Evolutionary conservation across 495 filamentous ascomycete genomes (phyloP), one percentile per base, ranked within the genome.

Genomic region (Lasiosphaeris hirsuta): DNA sequence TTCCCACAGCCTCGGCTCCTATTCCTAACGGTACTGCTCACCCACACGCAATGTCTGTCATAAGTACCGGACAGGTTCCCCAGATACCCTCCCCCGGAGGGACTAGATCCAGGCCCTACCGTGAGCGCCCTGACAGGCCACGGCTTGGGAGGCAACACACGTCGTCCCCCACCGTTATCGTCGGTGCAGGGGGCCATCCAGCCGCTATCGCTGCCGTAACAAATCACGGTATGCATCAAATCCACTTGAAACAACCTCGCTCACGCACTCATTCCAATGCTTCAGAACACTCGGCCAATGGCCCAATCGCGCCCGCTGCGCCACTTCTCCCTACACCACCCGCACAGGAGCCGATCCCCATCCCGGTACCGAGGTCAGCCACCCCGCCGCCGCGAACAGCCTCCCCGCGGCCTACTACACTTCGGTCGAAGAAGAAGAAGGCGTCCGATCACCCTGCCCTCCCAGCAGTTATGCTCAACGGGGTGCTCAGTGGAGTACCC

Each of bases 401-500:
- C 10, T 88, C 86, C 37, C 87, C 87, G 11, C 76, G 80, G 53
- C 58, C 66, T 11, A 65, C 72, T 4, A 62, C 60, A 19, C 63
- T 59, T 46, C 77, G 75, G 39, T 65, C 63, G 59, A 88, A 81
- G 72, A 85, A 76, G 66, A 84, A 80, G 69, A 82, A 81, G 62
- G 61, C 69, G 10, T 61, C 68, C 41, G 80, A 84, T 38, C 69
- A 79, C 39, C 77, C 76, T 10, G 64, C 75, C 13, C 64, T 83
- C 2, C 78, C 84, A 54, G 77, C 86, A 1, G 86, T 85, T n/a
- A 78, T 90, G 46, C 82, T 94, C 10, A 89, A 89, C 63, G 87
- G 89, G 6, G 92, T 98, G 2, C 94, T 95, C 8, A 85, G 86
- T 51, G 87, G 89, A 5, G 92, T 98, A 2, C 94, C 94, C 9